A percentile compares a stretch with the other conserved stretches of the same genome.
Evolutionary conservation across 2,329 filamentous ascomycete species (phyloP).

Genomic region (Aspergillus piperis): DNA sequence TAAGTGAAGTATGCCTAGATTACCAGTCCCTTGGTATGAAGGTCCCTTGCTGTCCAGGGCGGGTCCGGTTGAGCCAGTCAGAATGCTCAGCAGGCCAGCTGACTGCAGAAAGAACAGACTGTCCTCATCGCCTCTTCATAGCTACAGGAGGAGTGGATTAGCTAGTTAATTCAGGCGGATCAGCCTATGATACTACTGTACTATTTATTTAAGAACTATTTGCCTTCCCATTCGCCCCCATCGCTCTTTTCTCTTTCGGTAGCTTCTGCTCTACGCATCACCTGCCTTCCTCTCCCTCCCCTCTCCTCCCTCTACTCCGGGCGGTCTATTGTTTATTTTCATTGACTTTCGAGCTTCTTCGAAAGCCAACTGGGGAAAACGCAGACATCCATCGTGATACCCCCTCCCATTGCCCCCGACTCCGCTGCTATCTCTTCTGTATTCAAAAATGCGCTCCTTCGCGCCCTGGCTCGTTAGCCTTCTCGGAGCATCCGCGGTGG

Average conservation of each 20-base stretch:
- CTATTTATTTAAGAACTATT: conserved; percentile 4
- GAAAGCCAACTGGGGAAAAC: neutral
- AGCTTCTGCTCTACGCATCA: conserved; percentile 6
- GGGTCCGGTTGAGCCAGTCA: conserved; percentile 32
- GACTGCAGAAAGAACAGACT: conserved; percentile 45
- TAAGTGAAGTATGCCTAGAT: neutral
- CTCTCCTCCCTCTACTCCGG: neutral
- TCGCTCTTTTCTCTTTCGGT: conserved; percentile 12
- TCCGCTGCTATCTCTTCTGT: neutral
- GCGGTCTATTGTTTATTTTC: neutral
- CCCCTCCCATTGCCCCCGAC: neutral
- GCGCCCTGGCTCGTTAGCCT: conserved; percentile 43
- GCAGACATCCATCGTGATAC: neutral
- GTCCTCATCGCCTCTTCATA: conserved; percentile 36
- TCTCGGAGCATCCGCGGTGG: conserved; percentile 39
- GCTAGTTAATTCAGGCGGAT: conserved; percentile 12
- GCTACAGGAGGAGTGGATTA: neutral
- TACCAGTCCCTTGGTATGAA: conserved; percentile 7
- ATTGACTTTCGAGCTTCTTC: conserved; percentile 10
- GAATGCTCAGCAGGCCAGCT: conserved; percentile 24
- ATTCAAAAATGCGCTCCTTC: conserved; percentile 41
- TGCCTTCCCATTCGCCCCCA: conserved; percentile 7
- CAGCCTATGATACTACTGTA: neutral
- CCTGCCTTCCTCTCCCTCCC: neutral
- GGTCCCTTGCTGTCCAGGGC: conserved; percentile 25